Percentiles rank a stretch among this genome's conserved stretches.
Conservation (phyloP, 805 yeast genomes). For the Nakazawaea populi region DNA sequence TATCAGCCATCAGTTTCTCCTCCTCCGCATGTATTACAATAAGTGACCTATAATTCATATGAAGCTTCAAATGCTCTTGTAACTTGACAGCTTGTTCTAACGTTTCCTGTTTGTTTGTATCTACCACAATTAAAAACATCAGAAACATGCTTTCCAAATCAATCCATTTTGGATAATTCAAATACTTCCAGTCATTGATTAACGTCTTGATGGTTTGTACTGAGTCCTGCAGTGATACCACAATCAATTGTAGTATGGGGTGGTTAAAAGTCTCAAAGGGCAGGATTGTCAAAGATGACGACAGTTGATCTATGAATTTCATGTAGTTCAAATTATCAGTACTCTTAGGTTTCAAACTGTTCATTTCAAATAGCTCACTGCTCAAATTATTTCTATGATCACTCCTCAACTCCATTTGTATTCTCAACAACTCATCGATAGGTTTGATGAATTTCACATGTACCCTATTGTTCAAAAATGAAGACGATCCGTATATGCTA, state of each 20-base stretch:
- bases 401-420: slow-evolving; percentile 14
- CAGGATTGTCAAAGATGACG: slow-evolving; percentile 54
- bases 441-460: slow-evolving; percentile 23
- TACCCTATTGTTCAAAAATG: slow-evolving; percentile 9
- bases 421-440: slow-evolving; percentile 17
- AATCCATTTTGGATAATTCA: slow-evolving; percentile 53
- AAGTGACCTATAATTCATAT: slow-evolving; percentile 16
- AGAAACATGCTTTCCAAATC: slow-evolving; percentile 59
- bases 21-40: slow-evolving; percentile 14
- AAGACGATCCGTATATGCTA: slow-evolving; percentile 3
- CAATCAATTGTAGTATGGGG: slow-evolving; percentile 72
- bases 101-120: slow-evolving; percentile 37
- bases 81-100: slow-evolving; percentile 29
- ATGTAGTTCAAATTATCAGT: slow-evolving; percentile 42
- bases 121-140: slow-evolving; percentile 44
- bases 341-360: slow-evolving; percentile 11
- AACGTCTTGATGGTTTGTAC: slow-evolving; percentile 52
- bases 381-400: slow-evolving; percentile 10
- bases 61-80: slow-evolving; percentile 24
- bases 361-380: slow-evolving; percentile 19
- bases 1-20: background rate
- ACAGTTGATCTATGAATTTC: slow-evolving; percentile 49
- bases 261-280: slow-evolving; percentile 85
- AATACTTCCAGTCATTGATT: slow-evolving; percentile 45
- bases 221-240: slow-evolving; percentile 50